Evolutionary conservation across 1,139 yeast genomes (phyloP), one percentile per base, ranked within the genome.

Genomic region (Protomyces pachydermus): DNA sequence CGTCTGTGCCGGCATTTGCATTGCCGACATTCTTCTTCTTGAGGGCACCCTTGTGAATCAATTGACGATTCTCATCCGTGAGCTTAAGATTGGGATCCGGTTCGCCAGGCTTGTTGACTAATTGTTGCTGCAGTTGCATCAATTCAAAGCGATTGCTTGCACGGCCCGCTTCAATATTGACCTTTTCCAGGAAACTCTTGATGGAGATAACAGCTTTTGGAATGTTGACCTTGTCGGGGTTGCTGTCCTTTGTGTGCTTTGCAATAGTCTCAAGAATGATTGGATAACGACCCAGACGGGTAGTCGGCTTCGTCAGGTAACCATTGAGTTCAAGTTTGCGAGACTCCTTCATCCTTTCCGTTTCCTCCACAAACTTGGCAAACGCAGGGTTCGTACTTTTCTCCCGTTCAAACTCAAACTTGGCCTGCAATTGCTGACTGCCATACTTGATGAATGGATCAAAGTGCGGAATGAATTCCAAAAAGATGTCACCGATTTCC

Each of bases 361-460:
- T 88, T 67, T 95, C 97, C 72, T 90, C 97, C 66, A 93, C 88
- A 74, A 93, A 93, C 72, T 95, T 80, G 25, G 96, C 93, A 78
- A 93, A 93, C 68, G 88, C 83, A 66, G 95, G 87, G 74, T 95
- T 93, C 35, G 87, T 89, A 66, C 90, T 87, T 74, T 91, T 90
- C 73, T 93, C 98, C 61, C 97, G 82, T 76, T 93, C 98, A 76
- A 91, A 91, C 75, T 93, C 96, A 76, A 90, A 91, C 74, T 91
- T 90, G 12, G 97, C 98, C 77, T 90, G 91, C 63, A 93, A 91
- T 74, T 95, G 95, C 66, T 93, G 91, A n/a, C 97, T 97, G 66
- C 96, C 95, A 74, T 93, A 93, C 58, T 87, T 82, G 61, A 93
- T 87, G 75, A 91, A 93, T 2, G 98, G 96, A 68, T 91, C 97